phyloP scores from a whole-genome alignment of 78 protist species.

The Cavenderia fasciculata region DNA sequence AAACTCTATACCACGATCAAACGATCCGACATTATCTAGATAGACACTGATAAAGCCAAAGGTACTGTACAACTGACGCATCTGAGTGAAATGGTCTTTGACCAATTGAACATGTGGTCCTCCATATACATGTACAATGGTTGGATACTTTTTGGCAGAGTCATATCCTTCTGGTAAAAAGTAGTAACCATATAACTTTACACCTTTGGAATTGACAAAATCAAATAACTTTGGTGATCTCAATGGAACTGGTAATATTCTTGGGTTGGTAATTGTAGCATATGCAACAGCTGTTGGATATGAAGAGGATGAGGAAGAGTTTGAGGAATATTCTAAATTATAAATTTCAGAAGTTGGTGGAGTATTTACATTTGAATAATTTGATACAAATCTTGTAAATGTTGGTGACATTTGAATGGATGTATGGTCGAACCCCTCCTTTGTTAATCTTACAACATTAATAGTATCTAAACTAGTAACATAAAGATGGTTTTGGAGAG shows the following conservation, averaged over 20 bases:
- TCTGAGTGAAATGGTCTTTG: neutral
- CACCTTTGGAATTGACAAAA: conserved; percentile 36
- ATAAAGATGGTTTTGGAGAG: conserved; percentile 62
- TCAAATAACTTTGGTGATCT: neutral
- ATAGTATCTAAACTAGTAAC: conserved; percentile 17
- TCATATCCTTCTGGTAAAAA: neutral
- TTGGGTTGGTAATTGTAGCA: neutral
- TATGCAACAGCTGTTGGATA: neutral
- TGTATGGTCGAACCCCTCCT: neutral
- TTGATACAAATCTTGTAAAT: conserved; percentile 23
- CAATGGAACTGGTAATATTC: neutral
- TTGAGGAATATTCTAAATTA: neutral
- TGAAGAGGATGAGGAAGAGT: neutral
- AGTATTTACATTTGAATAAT: conserved; percentile 3
- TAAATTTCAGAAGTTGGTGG: neutral
- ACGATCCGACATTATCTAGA: conserved; percentile 84
- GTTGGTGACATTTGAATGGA: conserved; percentile 6
- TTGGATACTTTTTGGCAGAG: conserved; percentile 26
- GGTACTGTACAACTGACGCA: conserved; percentile 18
- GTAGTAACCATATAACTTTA: conserved; percentile 29
- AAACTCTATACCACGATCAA: conserved; percentile 73
- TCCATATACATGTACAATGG: conserved; percentile 67
- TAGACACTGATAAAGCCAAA: conserved; percentile 78
- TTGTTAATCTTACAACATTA: conserved; percentile 6
- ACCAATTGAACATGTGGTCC: conserved; percentile 85